Conservation (phyloP, 2,329 filamentous ascomycete species). For the Colletotrichum sublineola region DNA sequence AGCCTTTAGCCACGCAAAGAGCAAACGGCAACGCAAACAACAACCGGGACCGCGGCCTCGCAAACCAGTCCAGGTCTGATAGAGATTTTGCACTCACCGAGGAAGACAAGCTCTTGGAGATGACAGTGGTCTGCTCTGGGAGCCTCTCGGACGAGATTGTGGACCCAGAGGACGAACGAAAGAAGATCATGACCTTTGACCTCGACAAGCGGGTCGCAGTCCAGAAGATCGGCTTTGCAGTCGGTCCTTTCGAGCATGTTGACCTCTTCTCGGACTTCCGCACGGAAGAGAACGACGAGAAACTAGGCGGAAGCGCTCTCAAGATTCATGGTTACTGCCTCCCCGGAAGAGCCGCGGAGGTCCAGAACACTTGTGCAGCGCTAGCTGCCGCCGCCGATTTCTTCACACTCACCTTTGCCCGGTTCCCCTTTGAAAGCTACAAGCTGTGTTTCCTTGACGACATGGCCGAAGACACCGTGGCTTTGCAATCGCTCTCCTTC, state of each 20-base stretch:
- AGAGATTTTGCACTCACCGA: constrained; percentile 66
- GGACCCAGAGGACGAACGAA: constrained; percentile 81
- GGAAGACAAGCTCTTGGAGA: constrained; percentile 88
- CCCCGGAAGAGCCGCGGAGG: constrained; percentile 83
- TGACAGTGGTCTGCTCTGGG: constrained; percentile 92
- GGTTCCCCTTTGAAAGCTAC: constrained; percentile 92
- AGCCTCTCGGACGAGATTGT: constrained; percentile 86
- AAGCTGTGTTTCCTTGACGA: constrained; percentile 97
- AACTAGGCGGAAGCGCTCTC: constrained; percentile 87
- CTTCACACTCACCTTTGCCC: constrained; percentile 88
- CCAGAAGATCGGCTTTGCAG: constrained; percentile 91
- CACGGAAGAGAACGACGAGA: constrained; percentile 91
- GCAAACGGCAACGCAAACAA: constrained; percentile 51
- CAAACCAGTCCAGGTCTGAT: constrained; percentile 57
- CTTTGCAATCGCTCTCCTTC: constrained; percentile 86
- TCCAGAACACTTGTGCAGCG: constrained; percentile 88
- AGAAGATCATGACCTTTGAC: constrained; percentile 90
- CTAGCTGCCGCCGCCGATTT: constrained; percentile 91
- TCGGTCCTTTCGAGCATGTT: constrained; percentile 95
- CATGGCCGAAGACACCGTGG: constrained; percentile 78
- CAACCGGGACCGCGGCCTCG: constrained; percentile 50
- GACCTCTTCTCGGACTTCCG: constrained; percentile 88
- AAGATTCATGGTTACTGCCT: constrained; percentile 94
- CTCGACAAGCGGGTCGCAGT: constrained; percentile 82
- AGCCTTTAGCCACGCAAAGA: constrained; percentile 56